Evolutionary conservation across 2,329 filamentous ascomycete genomes (phyloP).

Genomic region (Helotiales sp.): DNA sequence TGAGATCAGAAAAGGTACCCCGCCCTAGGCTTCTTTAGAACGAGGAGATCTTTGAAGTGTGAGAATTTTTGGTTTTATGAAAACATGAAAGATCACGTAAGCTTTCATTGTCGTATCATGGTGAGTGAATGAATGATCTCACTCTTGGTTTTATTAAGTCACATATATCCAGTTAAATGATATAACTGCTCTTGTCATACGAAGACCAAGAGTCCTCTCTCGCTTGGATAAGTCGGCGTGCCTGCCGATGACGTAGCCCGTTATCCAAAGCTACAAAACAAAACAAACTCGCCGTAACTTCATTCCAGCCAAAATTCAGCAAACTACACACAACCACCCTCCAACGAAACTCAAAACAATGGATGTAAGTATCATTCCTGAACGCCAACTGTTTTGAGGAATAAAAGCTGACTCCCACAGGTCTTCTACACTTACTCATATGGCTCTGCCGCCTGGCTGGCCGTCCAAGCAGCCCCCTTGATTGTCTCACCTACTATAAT

Average conservation of each 20-base stretch:
- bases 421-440: conserved; percentile 56
- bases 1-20: background rate
- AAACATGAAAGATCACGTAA: too few species aligned
- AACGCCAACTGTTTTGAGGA: background rate
- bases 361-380: conserved; percentile 4
- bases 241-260: too few species aligned
- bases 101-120: too few species aligned
- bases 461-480: conserved; percentile 55
- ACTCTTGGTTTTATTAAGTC: too few species aligned
- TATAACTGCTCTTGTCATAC: background rate
- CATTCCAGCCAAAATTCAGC: background rate
- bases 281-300: background rate
- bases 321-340: background rate
- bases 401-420: conserved; percentile 40
- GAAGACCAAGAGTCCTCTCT: background rate
- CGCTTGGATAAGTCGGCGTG: too few species aligned
- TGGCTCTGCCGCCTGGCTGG: conserved; percentile 55
- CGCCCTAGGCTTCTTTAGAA: background rate
- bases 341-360: background rate
- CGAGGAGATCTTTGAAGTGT: too few species aligned
- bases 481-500: conserved; percentile 66
- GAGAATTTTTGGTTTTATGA: too few species aligned
- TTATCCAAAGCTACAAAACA: conserved; percentile 3
- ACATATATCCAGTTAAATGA: background rate
- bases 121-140: too few species aligned